These are phyloP conservation scores for Penicillium concentricum DNA, from an alignment of 2,329 filamentous ascomycete species.

Conservation along the genomic window DNA sequence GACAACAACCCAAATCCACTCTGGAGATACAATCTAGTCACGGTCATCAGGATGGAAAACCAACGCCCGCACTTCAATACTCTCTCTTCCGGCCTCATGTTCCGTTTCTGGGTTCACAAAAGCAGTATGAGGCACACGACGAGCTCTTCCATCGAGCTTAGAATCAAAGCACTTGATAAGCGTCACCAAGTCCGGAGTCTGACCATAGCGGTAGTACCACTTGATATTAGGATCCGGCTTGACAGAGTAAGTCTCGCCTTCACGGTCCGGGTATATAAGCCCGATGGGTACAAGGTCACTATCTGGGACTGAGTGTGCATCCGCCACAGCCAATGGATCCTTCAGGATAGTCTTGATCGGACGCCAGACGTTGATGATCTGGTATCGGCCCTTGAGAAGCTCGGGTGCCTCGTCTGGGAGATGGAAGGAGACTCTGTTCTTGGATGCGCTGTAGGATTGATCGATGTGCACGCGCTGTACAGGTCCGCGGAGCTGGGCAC, in stretches of 20 bases:
- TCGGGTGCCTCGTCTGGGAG: constrained; percentile 45
- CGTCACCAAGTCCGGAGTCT: constrained; percentile 55
- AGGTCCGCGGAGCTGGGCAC: constrained; percentile 41
- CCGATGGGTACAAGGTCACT: constrained; percentile 50
- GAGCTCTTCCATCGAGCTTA: constrained; percentile 54
- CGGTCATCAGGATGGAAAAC: constrained; percentile 51
- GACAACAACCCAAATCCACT: not conserved
- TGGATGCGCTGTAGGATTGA: constrained; percentile 48
- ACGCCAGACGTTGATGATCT: constrained; percentile 55
- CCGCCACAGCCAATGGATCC: constrained; percentile 56
- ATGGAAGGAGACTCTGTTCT: constrained; percentile 45
- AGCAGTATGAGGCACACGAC: constrained; percentile 56
- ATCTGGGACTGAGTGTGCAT: constrained; percentile 52
- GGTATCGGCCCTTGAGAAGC: constrained; percentile 46
- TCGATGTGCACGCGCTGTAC: constrained; percentile 55
- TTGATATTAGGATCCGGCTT: constrained; percentile 44
- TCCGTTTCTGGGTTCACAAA: constrained; percentile 53
- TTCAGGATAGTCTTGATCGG: constrained; percentile 51
- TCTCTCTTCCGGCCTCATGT: constrained; percentile 45
- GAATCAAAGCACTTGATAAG: constrained; percentile 64
- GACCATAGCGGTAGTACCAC: constrained; percentile 56
- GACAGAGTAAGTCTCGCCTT: constrained; percentile 52
- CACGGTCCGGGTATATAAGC: constrained; percentile 53
- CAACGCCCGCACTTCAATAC: constrained; percentile 57
- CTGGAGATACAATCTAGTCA: constrained; percentile 13